These are phyloP conservation scores for Psidium guajava DNA, from an alignment of 345 rosid species.

Conservation along the genomic window DNA sequence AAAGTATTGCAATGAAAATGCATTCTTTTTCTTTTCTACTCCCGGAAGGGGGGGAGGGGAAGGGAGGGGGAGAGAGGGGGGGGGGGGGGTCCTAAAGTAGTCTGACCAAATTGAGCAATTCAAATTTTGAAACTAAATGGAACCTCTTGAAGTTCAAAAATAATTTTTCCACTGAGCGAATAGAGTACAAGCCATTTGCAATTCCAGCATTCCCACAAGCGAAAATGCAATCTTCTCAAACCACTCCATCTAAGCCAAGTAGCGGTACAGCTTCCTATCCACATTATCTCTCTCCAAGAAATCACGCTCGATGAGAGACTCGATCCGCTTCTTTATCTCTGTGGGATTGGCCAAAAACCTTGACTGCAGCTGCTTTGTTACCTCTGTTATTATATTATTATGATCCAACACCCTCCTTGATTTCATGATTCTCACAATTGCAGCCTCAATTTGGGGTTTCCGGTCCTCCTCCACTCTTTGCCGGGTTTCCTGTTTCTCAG, in stretches of 20 bases:
- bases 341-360: constrained; percentile 93
- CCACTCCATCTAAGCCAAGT: constrained; percentile 51
- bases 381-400: constrained; percentile 86
- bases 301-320: constrained; percentile 92
- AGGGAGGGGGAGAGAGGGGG: no score
- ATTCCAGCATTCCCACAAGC: constrained; percentile 5
- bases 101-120: not conserved
- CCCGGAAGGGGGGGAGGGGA: no score
- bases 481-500: constrained; percentile 95
- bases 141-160: not conserved
- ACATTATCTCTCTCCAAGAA: constrained; percentile 89
- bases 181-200: constrained; percentile 14
- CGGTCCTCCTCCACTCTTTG: constrained; percentile 99
- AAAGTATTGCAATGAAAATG: not conserved
- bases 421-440: constrained; percentile 96
- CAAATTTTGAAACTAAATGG: not conserved
- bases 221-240: not conserved
- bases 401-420: constrained; percentile 93
- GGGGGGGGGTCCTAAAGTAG: not conserved
- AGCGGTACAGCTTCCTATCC: constrained; percentile 87
- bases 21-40: not conserved
- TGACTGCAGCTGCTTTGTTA: constrained; percentile 90
- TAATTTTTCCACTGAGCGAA: constrained; percentile 12
- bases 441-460: constrained; percentile 98
- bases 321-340: constrained; percentile 94